A percentile compares a stretch with the other conserved stretches of the same genome.
These are phyloP conservation scores for Phytopythium vexans DNA, from an alignment of 352 stramenopile genomes.

Conservation along the genomic window DNA sequence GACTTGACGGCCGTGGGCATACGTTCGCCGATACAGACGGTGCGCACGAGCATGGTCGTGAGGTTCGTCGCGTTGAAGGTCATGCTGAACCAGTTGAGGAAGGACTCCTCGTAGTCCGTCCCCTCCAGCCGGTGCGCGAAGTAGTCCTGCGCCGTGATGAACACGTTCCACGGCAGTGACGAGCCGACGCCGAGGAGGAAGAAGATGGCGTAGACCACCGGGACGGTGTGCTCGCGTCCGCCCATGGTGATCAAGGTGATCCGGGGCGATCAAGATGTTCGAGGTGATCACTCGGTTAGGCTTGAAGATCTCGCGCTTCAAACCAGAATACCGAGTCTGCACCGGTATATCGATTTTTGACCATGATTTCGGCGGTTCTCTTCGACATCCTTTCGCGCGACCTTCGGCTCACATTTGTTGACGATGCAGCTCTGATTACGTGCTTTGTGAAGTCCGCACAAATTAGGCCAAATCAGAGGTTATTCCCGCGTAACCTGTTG, in stretches of 20 bases:
- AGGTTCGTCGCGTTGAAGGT: conserved; percentile 80
- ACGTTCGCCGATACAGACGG: conserved; percentile 47
- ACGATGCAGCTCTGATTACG: conserved; percentile 2
- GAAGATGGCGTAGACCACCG: conserved; percentile 62
- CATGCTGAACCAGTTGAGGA: conserved; percentile 87
- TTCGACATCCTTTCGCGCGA: conserved; percentile 14
- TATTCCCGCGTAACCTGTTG: not conserved
- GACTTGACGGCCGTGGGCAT: conserved; percentile 60
- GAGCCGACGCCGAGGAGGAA: conserved; percentile 77
- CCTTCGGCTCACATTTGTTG: conserved; percentile 17
- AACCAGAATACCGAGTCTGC: not conserved
- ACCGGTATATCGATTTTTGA: not conserved
- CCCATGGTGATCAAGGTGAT: conserved; percentile 10
- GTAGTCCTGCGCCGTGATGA: conserved; percentile 82
- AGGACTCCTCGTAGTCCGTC: conserved; percentile 72
- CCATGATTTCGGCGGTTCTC: not conserved
- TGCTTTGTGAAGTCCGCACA: not conserved
- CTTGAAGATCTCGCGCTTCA: not conserved
- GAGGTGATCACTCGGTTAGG: no score
- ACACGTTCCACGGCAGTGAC: conserved; percentile 84
- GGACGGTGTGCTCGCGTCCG: conserved; percentile 24
- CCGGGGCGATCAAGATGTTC: conserved; percentile 5
- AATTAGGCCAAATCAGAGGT: not conserved
- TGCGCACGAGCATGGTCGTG: conserved; percentile 72
- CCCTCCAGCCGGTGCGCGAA: conserved; percentile 57